These are phyloP conservation scores for Apophysomyces variabilis DNA, from an alignment of 371 early-diverging fungal species.

Conservation along the genomic window DNA sequence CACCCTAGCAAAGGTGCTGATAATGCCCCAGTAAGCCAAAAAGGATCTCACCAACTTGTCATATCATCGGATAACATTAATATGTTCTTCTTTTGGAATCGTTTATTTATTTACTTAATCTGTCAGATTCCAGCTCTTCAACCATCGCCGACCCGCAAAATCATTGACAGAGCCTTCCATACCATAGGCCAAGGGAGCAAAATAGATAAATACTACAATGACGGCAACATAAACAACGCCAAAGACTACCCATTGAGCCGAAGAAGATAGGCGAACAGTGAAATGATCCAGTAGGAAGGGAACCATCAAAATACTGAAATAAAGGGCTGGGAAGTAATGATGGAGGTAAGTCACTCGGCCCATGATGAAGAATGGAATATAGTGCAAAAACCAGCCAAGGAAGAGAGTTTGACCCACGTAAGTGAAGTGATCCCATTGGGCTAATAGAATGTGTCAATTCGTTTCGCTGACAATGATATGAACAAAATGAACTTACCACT, in stretches of 20 bases:
- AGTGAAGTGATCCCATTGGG: slow-evolving; percentile 77
- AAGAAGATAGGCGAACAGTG: slow-evolving; percentile 26
- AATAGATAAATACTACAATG: slow-evolving; percentile 68
- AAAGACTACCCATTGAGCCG: slow-evolving; percentile 45
- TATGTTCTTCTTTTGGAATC: no score
- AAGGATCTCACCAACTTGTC: no score
- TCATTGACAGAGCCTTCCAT: slow-evolving; percentile 74
- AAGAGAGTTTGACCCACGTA: slow-evolving; percentile 73
- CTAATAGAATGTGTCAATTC: slow-evolving; percentile 26
- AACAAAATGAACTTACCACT: slow-evolving; percentile 27
- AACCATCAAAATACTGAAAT: slow-evolving; percentile 87
- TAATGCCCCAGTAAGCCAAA: no score
- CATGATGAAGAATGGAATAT: slow-evolving; percentile 97
- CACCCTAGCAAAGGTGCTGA: no score
- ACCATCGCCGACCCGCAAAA: slow-evolving; percentile 55
- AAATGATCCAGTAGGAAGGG: slow-evolving; percentile 80
- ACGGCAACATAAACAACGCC: slow-evolving; percentile 53
- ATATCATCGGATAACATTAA: no score
- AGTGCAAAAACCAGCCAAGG: slow-evolving; percentile 97
- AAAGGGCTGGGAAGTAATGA: slow-evolving; percentile 98
- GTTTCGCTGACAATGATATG: no score
- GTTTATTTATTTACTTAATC: slow-evolving; percentile 25
- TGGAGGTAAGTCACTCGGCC: slow-evolving; percentile 98
- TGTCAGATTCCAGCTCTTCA: slow-evolving; percentile 60
- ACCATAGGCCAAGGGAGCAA: slow-evolving; percentile 89